Conservation (phyloP, 257 asterid genomes). For the Henckelia pumila region DNA sequence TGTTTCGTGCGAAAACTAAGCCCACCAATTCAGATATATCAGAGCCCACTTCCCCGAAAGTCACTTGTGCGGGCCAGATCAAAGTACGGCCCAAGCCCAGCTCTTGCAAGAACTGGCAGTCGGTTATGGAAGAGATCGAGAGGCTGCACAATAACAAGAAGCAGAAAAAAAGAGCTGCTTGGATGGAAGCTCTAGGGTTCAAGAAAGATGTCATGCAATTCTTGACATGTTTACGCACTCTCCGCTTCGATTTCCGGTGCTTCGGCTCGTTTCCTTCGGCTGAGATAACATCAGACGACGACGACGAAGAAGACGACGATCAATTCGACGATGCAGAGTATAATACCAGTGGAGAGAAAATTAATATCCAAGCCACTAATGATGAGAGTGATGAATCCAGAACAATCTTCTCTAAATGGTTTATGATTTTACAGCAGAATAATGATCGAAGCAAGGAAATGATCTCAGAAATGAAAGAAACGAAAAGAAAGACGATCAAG, state of each 20-base stretch:
- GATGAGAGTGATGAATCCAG: conserved; percentile 37
- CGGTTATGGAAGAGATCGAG: conserved; percentile 94
- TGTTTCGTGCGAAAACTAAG: conserved; percentile 50
- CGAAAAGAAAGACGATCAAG: conserved; percentile 5
- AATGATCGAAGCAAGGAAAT: conserved; percentile 24
- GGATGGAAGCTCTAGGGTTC: conserved; percentile 67
- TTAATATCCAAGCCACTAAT: neutral
- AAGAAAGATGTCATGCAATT: conserved; percentile 84
- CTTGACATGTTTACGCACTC: conserved; percentile 59
- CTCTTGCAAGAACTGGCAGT: conserved; percentile 80
- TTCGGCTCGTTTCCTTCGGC: conserved; percentile 63
- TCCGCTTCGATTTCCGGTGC: conserved; percentile 75
- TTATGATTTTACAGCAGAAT: conserved; percentile 67
- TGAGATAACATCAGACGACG: conserved; percentile 59
- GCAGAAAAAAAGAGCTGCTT: conserved; percentile 42
- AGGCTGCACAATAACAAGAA: conserved; percentile 52
- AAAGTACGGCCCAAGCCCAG: conserved; percentile 53
- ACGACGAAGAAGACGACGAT: conserved; percentile 34
- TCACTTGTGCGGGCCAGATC: conserved; percentile 89
- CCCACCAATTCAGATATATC: conserved; percentile 38
- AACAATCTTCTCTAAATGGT: conserved; percentile 77
- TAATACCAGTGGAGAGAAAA: neutral
- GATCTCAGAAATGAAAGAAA: conserved; percentile 1
- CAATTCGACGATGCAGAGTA: conserved; percentile 4
- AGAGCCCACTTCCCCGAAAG: conserved; percentile 84